phyloP scores from a whole-genome alignment of 1,284 basidiomycete genomes.

The Mycocalia duriaeana region DNA sequence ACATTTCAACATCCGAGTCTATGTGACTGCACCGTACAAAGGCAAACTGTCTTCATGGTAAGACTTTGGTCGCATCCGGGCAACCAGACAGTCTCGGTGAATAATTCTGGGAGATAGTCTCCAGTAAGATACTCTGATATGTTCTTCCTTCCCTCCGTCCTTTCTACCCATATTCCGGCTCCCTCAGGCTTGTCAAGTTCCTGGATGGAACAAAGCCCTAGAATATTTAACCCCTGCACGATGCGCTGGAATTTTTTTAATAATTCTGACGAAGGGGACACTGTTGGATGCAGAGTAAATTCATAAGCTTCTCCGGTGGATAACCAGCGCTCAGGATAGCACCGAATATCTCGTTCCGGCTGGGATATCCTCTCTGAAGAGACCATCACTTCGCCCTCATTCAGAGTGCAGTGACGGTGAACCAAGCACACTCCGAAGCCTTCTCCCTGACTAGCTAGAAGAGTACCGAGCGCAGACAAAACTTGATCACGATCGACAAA shows the following conservation, averaged over 20 bases:
- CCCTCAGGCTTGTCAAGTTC: neutral
- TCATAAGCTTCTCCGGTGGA: neutral
- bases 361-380: neutral
- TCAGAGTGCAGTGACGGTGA: neutral
- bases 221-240: neutral
- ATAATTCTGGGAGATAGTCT: neutral
- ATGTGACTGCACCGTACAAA: no score
- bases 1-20: no score
- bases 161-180: neutral
- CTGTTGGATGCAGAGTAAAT: neutral
- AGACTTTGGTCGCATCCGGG: neutral
- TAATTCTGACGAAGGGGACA: neutral
- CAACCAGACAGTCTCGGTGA: neutral
- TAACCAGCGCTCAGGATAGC: constrained; percentile 1
- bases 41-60: no score
- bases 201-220: neutral
- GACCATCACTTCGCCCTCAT: neutral
- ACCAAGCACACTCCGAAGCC: neutral
- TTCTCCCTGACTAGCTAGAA: neutral
- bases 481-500: neutral
- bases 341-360: neutral
- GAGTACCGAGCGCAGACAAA: neutral
- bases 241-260: neutral
- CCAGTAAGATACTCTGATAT: neutral
- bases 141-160: neutral